A percentile compares a stretch with the other conserved stretches of the same genome.
Conservation (phyloP, 2,329 filamentous ascomycete species). For the Lithohypha guttulata region DNA sequence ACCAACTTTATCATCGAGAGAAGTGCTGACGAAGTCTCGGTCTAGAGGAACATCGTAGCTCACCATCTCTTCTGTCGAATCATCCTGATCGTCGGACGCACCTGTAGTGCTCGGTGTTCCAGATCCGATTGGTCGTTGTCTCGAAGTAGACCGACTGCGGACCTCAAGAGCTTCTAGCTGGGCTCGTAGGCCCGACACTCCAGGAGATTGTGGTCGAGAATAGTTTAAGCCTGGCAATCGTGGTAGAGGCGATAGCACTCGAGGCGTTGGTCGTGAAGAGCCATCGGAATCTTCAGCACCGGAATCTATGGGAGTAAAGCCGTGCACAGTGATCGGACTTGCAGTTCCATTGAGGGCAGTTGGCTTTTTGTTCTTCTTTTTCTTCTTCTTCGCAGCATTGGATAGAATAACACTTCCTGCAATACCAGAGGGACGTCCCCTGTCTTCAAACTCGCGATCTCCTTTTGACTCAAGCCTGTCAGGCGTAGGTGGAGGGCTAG, state of each 20-base stretch:
- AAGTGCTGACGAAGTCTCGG: constrained; percentile 67
- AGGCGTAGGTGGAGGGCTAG: constrained; percentile 17
- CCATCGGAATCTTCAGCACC: constrained; percentile 38
- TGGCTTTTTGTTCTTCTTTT: constrained; percentile 30
- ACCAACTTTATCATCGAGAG: constrained; percentile 27
- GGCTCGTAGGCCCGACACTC: constrained; percentile 71
- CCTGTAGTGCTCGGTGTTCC: constrained; percentile 43
- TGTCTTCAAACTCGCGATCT: constrained; percentile 4
- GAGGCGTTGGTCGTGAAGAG: constrained; percentile 29
- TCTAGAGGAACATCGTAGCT: constrained; percentile 80
- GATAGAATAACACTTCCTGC: constrained; percentile 24
- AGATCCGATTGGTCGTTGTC: constrained; percentile 36
- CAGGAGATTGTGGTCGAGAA: constrained; percentile 48
- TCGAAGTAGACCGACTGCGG: constrained; percentile 44
- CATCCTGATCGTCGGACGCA: constrained; percentile 52
- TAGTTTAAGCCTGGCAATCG: constrained; percentile 32
- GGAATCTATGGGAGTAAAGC: constrained; percentile 34
- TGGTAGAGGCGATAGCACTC: constrained; percentile 24
- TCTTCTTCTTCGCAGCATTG: constrained; percentile 28
- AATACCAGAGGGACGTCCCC: constrained; percentile 18
- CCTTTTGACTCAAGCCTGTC: constrained; percentile 5
- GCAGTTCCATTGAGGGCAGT: constrained; percentile 16
- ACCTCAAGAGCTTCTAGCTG: constrained; percentile 71
- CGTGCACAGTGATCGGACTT: constrained; percentile 27
- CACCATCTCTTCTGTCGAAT: constrained; percentile 59